Conservation (phyloP, 306 rosid species). For the Boehmeria nivea region DNA sequence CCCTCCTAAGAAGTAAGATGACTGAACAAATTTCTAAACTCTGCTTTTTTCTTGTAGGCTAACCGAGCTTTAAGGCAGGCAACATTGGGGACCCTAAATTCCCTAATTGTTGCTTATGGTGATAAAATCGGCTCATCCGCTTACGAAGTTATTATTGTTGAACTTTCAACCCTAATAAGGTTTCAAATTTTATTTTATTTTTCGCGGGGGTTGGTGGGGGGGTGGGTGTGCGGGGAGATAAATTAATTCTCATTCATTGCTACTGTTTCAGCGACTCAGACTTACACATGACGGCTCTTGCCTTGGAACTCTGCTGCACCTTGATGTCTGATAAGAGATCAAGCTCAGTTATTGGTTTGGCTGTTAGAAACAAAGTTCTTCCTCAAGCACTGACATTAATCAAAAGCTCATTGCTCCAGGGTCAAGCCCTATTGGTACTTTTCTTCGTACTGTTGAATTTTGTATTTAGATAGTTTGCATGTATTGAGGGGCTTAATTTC, state of each 20-base stretch:
- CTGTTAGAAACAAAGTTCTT: slow-evolving; percentile 95
- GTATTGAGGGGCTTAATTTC: slow-evolving; percentile 7
- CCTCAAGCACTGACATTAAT: slow-evolving; percentile 87
- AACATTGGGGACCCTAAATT: slow-evolving; percentile 89
- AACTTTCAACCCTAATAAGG: slow-evolving; percentile 90
- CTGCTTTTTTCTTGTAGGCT: slow-evolving; percentile 54
- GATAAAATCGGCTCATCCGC: slow-evolving; percentile 88
- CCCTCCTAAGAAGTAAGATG: background rate
- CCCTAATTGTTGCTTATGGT: slow-evolving; percentile 90
- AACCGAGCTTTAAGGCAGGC: slow-evolving; percentile 96
- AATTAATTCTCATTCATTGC: slow-evolving; percentile 13
- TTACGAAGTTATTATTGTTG: slow-evolving; percentile 92
- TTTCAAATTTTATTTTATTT: too few species aligned
- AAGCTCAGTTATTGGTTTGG: slow-evolving; percentile 77
- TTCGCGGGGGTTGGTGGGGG: too few species aligned
- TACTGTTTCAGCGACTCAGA: slow-evolving; percentile 80
- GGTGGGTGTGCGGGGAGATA: too few species aligned
- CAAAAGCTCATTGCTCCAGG: slow-evolving; percentile 94
- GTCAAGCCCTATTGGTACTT: slow-evolving; percentile 87
- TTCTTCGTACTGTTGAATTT: slow-evolving; percentile 13
- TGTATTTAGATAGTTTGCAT: slow-evolving; percentile 18
- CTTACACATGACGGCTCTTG: slow-evolving; percentile 99
- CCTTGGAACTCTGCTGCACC: slow-evolving; percentile 95
- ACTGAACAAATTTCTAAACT: slow-evolving; percentile 12
- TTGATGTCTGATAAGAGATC: slow-evolving; percentile 96